These are phyloP conservation scores for Pisolithus tinctorius DNA, from an alignment of 768 basidiomycete genomes.

Conservation along the genomic window DNA sequence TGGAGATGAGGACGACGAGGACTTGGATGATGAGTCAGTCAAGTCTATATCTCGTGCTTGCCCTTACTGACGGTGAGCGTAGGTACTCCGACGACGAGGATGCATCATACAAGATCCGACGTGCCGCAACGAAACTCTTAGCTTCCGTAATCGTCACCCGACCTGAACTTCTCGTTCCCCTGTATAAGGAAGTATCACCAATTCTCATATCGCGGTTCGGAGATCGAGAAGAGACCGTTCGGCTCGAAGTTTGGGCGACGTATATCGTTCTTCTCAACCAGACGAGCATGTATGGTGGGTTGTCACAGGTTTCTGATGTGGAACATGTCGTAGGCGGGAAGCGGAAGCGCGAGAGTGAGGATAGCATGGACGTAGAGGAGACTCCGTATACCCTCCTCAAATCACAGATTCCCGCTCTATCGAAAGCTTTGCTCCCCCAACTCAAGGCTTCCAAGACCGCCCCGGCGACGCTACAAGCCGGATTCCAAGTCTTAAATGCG, in stretches of 20 bases:
- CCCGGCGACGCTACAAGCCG: slow-evolving; percentile 74
- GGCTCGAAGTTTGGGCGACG: slow-evolving; percentile 86
- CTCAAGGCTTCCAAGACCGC: slow-evolving; percentile 76
- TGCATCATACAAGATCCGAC: slow-evolving; percentile 94
- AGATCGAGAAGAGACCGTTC: slow-evolving; percentile 93
- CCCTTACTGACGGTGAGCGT: slow-evolving; percentile 1
- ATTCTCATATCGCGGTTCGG: slow-evolving; percentile 86
- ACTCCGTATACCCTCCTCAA: slow-evolving; percentile 67
- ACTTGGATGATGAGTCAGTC: slow-evolving; percentile 71
- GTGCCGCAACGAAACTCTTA: slow-evolving; percentile 87
- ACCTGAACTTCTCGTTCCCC: slow-evolving; percentile 71
- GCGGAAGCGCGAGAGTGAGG: slow-evolving; percentile 71
- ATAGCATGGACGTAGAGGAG: slow-evolving; percentile 68
- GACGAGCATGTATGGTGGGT: slow-evolving; percentile 71
- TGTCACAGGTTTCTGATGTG: slow-evolving; percentile 44
- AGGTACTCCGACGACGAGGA: slow-evolving; percentile 99
- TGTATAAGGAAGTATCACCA: slow-evolving; percentile 84
- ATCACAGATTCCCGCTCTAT: slow-evolving; percentile 67
- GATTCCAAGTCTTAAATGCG: slow-evolving; percentile 71
- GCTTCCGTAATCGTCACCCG: slow-evolving; percentile 82
- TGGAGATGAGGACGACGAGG: slow-evolving; percentile 74
- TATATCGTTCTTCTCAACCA: slow-evolving; percentile 79
- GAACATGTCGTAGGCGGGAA: slow-evolving; percentile 50
- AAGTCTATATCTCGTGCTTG: neutral
- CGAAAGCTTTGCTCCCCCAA: slow-evolving; percentile 81